phyloP scores from a whole-genome alignment of 2,329 filamentous ascomycete species.

The Aspergillus sp. region DNA sequence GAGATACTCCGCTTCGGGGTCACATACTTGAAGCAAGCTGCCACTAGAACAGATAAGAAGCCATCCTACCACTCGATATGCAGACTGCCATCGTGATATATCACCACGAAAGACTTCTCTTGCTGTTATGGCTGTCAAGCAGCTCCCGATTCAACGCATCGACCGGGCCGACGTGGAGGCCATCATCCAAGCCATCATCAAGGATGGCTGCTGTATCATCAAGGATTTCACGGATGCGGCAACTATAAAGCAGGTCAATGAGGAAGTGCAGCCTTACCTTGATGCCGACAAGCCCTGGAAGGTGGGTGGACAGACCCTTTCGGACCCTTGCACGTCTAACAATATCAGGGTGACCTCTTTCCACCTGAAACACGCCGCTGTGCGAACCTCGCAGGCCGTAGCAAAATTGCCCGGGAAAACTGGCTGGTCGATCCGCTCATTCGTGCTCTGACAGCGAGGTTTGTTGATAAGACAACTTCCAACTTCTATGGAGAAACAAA shows the following conservation, averaged over 20 bases:
- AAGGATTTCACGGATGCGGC: conserved; percentile 11
- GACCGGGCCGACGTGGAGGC: conserved; percentile 5
- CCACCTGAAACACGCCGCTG: conserved; percentile 18
- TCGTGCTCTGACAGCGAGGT: conserved; percentile 21
- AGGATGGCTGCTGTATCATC: conserved; percentile 15
- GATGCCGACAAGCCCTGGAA: conserved; percentile 19
- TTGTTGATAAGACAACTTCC: conserved; percentile 30
- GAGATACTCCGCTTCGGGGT: background rate
- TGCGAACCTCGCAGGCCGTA: conserved; percentile 18
- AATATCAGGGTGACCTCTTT: conserved; percentile 15
- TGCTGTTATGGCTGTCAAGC: conserved; percentile 9
- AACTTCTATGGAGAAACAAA: conserved; percentile 32
- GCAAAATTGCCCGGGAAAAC: conserved; percentile 12
- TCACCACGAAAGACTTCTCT: background rate
- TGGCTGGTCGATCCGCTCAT: conserved; percentile 17
- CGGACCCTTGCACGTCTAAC: background rate
- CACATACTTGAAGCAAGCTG: background rate
- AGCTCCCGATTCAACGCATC: conserved; percentile 10
- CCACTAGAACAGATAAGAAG: background rate
- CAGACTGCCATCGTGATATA: background rate
- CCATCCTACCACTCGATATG: background rate
- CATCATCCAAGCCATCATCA: conserved; percentile 7
- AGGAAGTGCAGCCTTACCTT: conserved; percentile 13
- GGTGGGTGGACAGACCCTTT: background rate
- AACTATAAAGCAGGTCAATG: conserved; percentile 6